Evolutionary conservation across 257 asterid species (phyloP).

Genomic region (Marsdenia floribunda): DNA sequence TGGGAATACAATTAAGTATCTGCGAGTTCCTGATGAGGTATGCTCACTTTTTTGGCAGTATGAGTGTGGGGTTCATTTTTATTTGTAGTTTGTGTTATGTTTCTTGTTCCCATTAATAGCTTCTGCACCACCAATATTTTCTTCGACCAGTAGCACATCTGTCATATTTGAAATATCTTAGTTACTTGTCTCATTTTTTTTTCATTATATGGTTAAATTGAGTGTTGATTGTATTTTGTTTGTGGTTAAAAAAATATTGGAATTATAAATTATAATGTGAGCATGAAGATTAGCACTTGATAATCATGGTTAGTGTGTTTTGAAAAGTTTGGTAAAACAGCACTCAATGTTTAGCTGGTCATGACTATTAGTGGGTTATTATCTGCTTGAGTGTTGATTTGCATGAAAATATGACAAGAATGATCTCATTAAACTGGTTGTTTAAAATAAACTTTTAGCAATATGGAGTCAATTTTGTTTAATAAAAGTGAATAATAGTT

Average conservation of each 20-base stretch:
- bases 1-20: conserved; percentile 55
- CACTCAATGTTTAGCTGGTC: background rate
- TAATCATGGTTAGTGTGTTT: background rate
- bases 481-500: background rate
- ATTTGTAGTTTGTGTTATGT: too few relatives aligned
- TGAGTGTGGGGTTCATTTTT: background rate
- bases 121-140: background rate
- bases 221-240: background rate
- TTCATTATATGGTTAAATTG: background rate
- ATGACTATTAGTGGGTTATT: too few relatives aligned
- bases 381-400: background rate
- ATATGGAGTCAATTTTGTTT: background rate
- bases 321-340: background rate
- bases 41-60: background rate
- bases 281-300: background rate
- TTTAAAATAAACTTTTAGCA: too few relatives aligned
- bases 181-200: background rate
- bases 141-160: background rate
- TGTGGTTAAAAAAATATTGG: background rate
- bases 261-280: background rate
- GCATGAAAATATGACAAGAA: background rate
- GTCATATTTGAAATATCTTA: background rate
- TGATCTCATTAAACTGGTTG: background rate
- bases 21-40: conserved; percentile 98
- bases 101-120: background rate